Conservation (phyloP, 1,284 basidiomycete genomes). For the Cutaneotrichosporon cavernicola region DNA sequence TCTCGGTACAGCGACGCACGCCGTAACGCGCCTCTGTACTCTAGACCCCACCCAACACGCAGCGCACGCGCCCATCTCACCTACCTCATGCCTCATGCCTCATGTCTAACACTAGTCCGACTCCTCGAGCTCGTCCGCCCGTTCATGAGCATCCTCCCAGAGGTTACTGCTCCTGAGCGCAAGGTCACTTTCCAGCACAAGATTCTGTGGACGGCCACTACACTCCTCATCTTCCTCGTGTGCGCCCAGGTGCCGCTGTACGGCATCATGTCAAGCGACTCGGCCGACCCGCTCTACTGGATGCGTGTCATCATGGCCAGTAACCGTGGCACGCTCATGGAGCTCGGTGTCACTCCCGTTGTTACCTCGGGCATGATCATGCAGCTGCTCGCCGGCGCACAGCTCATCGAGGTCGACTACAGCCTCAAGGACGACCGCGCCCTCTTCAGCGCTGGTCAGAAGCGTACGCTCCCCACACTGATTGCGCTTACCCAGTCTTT, state of each 20-base stretch:
- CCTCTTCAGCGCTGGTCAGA: slow-evolving; percentile 93
- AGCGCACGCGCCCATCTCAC: slow-evolving; percentile 10
- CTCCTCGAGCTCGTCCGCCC: slow-evolving; percentile 94
- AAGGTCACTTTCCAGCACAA: slow-evolving; percentile 97
- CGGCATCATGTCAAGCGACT: slow-evolving; percentile 97
- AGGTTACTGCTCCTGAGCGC: slow-evolving; percentile 92
- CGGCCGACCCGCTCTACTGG: slow-evolving; percentile 98
- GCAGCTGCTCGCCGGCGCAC: slow-evolving; percentile 96
- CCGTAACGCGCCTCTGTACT: background rate
- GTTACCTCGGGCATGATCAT: slow-evolving; percentile 99
- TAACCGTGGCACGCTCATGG: slow-evolving; percentile 98
- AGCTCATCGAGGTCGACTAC: slow-evolving; percentile 97
- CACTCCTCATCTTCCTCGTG: slow-evolving; percentile 94
- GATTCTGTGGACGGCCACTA: slow-evolving; percentile 94
- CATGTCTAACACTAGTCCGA: slow-evolving; percentile 62
- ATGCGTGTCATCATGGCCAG: slow-evolving; percentile 98
- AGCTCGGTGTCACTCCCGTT: slow-evolving; percentile 96
- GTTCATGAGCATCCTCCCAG: slow-evolving; percentile 87
- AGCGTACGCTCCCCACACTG: slow-evolving; percentile 63
- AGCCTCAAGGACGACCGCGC: slow-evolving; percentile 95
- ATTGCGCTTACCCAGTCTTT: slow-evolving; percentile 64
- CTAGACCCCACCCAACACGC: background rate
- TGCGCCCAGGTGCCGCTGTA: slow-evolving; percentile 96
- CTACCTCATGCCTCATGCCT: background rate
- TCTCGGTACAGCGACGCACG: background rate